phyloP scores from a whole-genome alignment of 805 yeast genomes.

The Pichia exigua region DNA sequence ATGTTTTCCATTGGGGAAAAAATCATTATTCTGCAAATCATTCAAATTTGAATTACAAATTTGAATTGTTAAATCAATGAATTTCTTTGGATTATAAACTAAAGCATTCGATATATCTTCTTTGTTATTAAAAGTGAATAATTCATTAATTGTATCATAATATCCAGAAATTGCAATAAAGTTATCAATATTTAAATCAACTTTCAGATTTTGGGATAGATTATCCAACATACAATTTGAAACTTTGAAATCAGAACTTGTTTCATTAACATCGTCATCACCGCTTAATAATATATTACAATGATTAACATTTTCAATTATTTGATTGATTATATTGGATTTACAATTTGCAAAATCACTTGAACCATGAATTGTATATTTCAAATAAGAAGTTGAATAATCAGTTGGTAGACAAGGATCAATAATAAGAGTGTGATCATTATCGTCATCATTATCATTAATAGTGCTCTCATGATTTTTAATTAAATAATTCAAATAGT shows the following conservation, averaged over 20 bases:
- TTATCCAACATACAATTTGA: slow-evolving; percentile 46
- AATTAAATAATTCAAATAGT: slow-evolving; percentile 34
- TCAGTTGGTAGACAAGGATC: slow-evolving; percentile 58
- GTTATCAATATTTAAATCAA: slow-evolving; percentile 45
- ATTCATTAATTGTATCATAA: slow-evolving; percentile 51
- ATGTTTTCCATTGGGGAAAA: slow-evolving; percentile 21
- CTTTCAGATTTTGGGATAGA: slow-evolving; percentile 21
- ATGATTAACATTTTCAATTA: slow-evolving; percentile 9
- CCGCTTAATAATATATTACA: slow-evolving; percentile 15
- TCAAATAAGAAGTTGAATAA: slow-evolving; percentile 14
- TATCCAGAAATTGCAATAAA: slow-evolving; percentile 63
- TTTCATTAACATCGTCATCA: neutral
- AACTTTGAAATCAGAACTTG: slow-evolving; percentile 18
- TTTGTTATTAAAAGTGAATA: slow-evolving; percentile 28
- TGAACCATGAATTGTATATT: slow-evolving; percentile 36
- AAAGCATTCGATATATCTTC: slow-evolving; percentile 17
- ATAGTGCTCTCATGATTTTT: slow-evolving; percentile 2
- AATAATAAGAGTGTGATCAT: slow-evolving; percentile 11
- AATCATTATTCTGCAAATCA: slow-evolving; percentile 15
- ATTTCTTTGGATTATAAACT: slow-evolving; percentile 38
- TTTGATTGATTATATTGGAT: slow-evolving; percentile 26
- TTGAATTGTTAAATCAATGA: slow-evolving; percentile 36
- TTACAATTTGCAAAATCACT: slow-evolving; percentile 46
- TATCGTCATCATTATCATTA: neutral
- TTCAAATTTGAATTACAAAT: slow-evolving; percentile 39